Evolutionary conservation across 306 rosid genomes (phyloP), one percentile per base, ranked within the genome.

Genomic region (Citrullus amarus): DNA sequence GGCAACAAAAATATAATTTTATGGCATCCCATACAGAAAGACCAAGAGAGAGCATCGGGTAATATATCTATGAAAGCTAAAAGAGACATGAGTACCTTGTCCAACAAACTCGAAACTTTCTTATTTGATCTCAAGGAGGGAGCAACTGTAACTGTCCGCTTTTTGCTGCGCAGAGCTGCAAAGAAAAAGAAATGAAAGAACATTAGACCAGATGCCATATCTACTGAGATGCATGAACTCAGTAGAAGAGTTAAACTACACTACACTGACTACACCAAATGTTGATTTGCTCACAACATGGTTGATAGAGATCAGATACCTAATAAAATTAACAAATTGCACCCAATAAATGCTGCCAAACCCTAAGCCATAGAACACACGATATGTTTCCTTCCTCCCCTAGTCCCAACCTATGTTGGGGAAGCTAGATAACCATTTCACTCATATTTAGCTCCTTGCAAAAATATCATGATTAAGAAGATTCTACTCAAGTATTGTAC

Each of bases 121-220:
- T 92, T 96, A 82, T 93, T 96, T 62, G 97, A 92, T 81, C 93
- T 96, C 86, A 92, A 83, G 18, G 99, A 89, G 12, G 98, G 85
- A 38, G 93, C 93, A 77, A 84, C 96, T 69, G 97, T 83, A 76
- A 83, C 88, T 5, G 91, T 80, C 34, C 90, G 90, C 86, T 92
- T 96, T 88, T 83, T 92, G 39, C 63, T 78, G 9, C 98, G 91
- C 32, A 38, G 63, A 80, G 75, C 99, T 92, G 92, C 12, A 3
- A 10, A 73, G 20, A 20, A 57, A 82, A 76, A 61, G 56, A 78
- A 76, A 57, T 20, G 65, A 79, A 55, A 69, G 32, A 25, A 70
- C 69, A 63, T 20, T 13, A 41, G n/a, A 78, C 83, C 13, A 15
- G 17, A 73, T 16, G 22, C 34, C 22, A 32, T 28, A 32, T 46